A percentile compares a stretch with the other conserved stretches of the same genome.
Conservation (phyloP, 2,329 filamentous ascomycete species). For the Scytalidium sp. region DNA sequence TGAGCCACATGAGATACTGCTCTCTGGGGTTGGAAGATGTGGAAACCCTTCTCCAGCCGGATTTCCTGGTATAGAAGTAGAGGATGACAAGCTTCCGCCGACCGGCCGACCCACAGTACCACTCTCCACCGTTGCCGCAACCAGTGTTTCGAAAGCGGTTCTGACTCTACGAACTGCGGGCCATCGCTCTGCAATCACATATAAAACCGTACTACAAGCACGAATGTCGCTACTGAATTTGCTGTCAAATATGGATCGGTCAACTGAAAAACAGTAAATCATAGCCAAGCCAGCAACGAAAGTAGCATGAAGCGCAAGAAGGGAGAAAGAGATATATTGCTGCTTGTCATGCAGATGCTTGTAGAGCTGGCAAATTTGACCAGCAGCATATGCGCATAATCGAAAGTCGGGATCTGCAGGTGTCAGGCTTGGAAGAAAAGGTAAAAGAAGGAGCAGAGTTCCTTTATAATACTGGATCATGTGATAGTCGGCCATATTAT, state of each 20-base stretch:
- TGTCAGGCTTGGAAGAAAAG: conserved; percentile 40
- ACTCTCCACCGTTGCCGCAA: neutral
- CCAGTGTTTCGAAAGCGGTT: conserved; percentile 30
- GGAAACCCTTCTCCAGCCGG: neutral
- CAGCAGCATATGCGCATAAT: conserved; percentile 33
- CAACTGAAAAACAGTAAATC: conserved; percentile 3
- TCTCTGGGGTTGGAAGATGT: neutral
- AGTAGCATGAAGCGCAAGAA: conserved; percentile 36
- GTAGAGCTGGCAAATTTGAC: conserved; percentile 35
- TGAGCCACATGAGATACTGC: no score
- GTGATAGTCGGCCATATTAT: conserved; percentile 31
- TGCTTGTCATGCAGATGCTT: conserved; percentile 33
- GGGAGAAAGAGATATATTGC: conserved; percentile 33
- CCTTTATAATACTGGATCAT: conserved; percentile 42
- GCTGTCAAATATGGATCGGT: conserved; percentile 2
- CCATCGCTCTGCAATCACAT: conserved; percentile 38
- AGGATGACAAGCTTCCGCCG: neutral
- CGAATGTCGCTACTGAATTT: conserved; percentile 6
- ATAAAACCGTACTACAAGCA: conserved; percentile 38
- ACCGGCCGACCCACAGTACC: neutral
- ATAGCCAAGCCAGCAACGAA: conserved; percentile 37
- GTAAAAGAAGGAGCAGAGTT: conserved; percentile 43
- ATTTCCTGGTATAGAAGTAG: neutral
- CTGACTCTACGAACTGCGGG: conserved; percentile 36
- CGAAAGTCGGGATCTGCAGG: conserved; percentile 41